Base-by-base conservation (phyloP, 2,329 filamentous ascomycete genomes). In the Phyllosticta citriasiana region DNA sequence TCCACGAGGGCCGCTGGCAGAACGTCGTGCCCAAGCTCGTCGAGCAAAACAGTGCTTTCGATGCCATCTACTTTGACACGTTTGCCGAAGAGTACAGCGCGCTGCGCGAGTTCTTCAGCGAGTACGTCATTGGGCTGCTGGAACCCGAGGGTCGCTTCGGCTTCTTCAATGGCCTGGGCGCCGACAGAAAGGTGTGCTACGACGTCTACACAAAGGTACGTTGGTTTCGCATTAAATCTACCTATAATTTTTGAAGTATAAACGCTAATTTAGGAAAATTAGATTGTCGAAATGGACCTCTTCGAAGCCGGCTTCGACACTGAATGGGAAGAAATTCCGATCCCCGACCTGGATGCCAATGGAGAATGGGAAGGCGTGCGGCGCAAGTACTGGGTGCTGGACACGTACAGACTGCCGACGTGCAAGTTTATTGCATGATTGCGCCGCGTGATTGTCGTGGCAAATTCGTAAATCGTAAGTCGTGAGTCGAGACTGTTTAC, bases 21-120 rank as follows among this genome's bases (percentile, higher is more conserved):
- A 78, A 80, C 51, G 69, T 80, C 8, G 69, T 80, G 1, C 77
- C 77, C 1, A 71, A 70, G 40, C 71, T 80, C 0, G 69, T 78
- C 3, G 74, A 75, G 62, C 69, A 77, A 62, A 76, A 74, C 50
- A 70, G 70, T 22, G 63, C 72, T 7, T 77, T 80, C 59, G 78
- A 81, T 63, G 78, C 73, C 10, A 79, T 99, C 66, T 99, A 97
- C 78, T 97, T 97, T 70, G 94, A 99, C 71, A 99, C 94, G 0
- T 97, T 97, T 73, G 94, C 91, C 6, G 94, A 99, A 76, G 89
- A 94, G 65, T 99, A 97, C 74, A 79, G 80, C 2, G 89, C 93
- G 72, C 84, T 97, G 27, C 87, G 88, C 55, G 80, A 86, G 63
- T 97, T 97, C 77, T 96, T 97, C 72, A 87, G 83, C 2, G 94